phyloP scores from a whole-genome alignment of 2,329 filamentous ascomycete species.

The Talaromyces sp. region DNA sequence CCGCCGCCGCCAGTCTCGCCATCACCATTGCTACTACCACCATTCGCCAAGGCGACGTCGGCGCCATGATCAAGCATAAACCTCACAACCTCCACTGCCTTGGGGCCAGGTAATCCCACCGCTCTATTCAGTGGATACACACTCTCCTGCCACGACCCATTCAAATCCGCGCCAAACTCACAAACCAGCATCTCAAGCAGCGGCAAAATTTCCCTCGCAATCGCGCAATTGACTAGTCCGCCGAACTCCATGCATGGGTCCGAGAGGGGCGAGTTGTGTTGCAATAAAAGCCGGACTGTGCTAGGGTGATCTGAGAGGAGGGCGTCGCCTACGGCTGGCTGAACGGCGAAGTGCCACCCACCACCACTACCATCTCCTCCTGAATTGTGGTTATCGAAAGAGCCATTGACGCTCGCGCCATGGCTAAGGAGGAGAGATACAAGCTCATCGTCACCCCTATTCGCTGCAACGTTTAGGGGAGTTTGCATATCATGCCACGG shows the following conservation, averaged over 20 bases:
- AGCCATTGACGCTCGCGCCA: not conserved
- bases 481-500: not conserved
- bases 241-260: not conserved
- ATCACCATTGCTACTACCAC: not conserved
- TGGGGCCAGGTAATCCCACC: not conserved
- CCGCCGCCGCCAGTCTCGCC: not conserved
- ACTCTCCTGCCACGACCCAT: not conserved
- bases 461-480: not conserved
- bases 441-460: not conserved
- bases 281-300: not conserved
- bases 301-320: not conserved
- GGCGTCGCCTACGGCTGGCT: not conserved
- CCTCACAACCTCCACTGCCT: not conserved
- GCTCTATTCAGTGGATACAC: not conserved
- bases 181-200: not conserved
- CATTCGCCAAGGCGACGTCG: not conserved
- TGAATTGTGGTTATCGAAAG: not conserved
- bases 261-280: not conserved
- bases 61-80: conserved; percentile 4
- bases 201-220: not conserved
- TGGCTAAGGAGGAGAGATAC: not conserved
- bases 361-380: too few relatives aligned
- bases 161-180: not conserved
- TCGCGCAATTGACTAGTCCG: not conserved
- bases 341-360: not conserved